Evolutionary conservation across 305 asterid genomes (phyloP).

Genomic region (Solanum hybrid): DNA sequence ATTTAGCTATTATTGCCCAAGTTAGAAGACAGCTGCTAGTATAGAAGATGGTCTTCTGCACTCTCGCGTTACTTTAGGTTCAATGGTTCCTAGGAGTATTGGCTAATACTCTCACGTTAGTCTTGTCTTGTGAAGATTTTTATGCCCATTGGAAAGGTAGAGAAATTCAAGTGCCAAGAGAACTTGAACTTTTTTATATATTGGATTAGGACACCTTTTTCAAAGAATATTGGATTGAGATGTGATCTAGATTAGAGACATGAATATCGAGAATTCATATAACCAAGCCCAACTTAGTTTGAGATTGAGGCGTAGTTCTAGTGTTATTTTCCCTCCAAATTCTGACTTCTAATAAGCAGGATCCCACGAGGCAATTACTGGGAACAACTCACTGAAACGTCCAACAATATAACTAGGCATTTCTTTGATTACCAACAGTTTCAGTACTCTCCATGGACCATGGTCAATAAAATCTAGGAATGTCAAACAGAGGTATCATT

Average conservation of each 20-base stretch:
- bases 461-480: background rate
- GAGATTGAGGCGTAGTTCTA: background rate
- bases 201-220: background rate
- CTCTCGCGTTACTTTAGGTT: background rate
- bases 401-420: background rate
- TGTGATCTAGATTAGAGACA: background rate
- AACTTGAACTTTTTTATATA: background rate
- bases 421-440: background rate
- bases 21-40: background rate
- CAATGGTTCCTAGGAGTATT: background rate
- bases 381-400: background rate
- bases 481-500: background rate
- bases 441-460: background rate
- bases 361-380: background rate
- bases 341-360: background rate
- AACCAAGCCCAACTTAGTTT: background rate
- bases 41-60: background rate
- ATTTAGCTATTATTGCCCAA: background rate
- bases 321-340: background rate
- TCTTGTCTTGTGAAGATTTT: background rate
- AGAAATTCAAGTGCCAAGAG: background rate
- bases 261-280: background rate
- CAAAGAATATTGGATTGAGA: background rate
- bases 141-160: background rate
- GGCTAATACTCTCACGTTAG: background rate